Evolutionary conservation across 1,284 basidiomycete genomes (phyloP).

Genomic region (Cystobasidium pallidum): DNA sequence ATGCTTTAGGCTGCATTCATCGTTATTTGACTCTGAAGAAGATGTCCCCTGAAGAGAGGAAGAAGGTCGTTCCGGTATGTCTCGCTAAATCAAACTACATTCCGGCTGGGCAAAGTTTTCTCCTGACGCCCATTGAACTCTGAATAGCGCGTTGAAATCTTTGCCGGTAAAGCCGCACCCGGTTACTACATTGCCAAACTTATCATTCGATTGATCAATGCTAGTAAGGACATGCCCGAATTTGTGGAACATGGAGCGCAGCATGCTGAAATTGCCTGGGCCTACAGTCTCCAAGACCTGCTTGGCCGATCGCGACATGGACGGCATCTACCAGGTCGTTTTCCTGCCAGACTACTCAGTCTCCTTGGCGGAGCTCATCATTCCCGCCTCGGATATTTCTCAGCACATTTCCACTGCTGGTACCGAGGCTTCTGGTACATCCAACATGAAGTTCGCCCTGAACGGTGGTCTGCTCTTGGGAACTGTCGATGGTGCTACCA

Average conservation of each 20-base stretch:
- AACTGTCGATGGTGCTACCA: constrained; percentile 79
- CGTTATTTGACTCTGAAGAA: constrained; percentile 80
- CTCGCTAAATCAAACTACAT: constrained; percentile 55
- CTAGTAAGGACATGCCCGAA: constrained; percentile 59
- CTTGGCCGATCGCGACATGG: constrained; percentile 83
- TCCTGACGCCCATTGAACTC: background rate
- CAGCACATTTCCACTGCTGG: constrained; percentile 94
- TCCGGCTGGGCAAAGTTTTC: too few species aligned
- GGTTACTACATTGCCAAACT: constrained; percentile 60
- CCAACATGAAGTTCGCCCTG: constrained; percentile 86
- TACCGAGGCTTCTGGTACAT: constrained; percentile 74
- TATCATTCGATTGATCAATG: constrained; percentile 72
- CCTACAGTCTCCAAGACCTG: constrained; percentile 71
- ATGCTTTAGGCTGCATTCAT: constrained; percentile 82
- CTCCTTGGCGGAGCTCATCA: constrained; percentile 83
- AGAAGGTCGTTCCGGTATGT: constrained; percentile 76
- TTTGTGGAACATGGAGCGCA: background rate
- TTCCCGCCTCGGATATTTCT: constrained; percentile 86
- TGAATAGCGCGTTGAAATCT: constrained; percentile 37
- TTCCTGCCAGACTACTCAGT: constrained; percentile 77
- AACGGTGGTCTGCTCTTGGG: constrained; percentile 76
- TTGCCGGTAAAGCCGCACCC: constrained; percentile 56
- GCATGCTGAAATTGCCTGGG: constrained; percentile 38
- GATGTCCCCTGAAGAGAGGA: constrained; percentile 73
- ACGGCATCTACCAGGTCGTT: constrained; percentile 76